Evolutionary conservation across 352 stramenopile genomes (phyloP).

Genomic region (Plasmopara viticola): DNA sequence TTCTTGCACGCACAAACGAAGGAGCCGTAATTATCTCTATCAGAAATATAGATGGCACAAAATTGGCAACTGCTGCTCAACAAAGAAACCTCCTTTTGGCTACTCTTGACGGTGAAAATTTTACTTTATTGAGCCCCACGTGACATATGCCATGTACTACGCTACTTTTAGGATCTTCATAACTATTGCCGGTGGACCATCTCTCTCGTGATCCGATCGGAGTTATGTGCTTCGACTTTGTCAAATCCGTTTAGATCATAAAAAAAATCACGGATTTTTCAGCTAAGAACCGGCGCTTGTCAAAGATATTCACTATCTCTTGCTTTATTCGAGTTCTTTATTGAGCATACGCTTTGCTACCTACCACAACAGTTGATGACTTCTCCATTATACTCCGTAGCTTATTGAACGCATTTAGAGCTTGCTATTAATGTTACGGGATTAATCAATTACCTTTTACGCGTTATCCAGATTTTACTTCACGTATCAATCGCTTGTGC

Average conservation of each 20-base stretch:
- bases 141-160: neutral
- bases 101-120: neutral
- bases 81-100: neutral
- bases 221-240: constrained; percentile 1
- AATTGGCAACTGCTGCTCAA: constrained; percentile 1
- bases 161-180: neutral
- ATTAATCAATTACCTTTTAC: neutral
- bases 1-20: constrained; percentile 5
- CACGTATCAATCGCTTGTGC: neutral
- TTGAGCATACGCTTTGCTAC: neutral
- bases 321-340: neutral
- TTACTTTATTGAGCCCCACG: neutral
- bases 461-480: neutral
- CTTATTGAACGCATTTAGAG: no score
- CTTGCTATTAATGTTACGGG: neutral
- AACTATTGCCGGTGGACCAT: neutral
- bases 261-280: neutral
- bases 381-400: neutral
- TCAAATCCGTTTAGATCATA: neutral
- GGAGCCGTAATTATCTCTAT: constrained; percentile 1
- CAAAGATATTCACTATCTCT: neutral
- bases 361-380: neutral
- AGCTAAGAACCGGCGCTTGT: neutral
- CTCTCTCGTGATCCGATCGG: neutral
- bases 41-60: constrained; percentile 3